Evolutionary conservation across 768 basidiomycete genomes (phyloP).

Genomic region (Agaricus sinodeliciosus): DNA sequence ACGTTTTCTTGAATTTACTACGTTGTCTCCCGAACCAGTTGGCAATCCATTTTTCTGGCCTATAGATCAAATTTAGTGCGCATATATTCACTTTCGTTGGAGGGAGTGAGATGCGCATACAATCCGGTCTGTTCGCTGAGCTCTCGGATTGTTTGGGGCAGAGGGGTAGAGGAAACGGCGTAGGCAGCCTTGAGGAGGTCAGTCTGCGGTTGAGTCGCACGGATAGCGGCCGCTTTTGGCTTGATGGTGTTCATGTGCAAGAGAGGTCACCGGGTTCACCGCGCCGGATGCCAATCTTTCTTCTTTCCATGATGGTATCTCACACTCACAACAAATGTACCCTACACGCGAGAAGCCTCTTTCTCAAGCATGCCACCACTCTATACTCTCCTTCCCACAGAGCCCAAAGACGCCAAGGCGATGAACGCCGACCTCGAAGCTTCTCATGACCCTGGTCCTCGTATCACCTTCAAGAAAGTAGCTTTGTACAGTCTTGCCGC

Average conservation of each 20-base stretch:
- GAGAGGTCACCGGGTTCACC: too few species aligned
- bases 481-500: constrained; percentile 8
- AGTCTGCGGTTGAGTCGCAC: constrained; percentile 20
- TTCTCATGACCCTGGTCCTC: neutral
- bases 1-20: constrained; percentile 18
- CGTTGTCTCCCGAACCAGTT: constrained; percentile 28
- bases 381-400: constrained; percentile 8
- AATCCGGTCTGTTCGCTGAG: constrained; percentile 26
- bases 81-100: neutral
- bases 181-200: constrained; percentile 21
- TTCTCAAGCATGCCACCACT: constrained; percentile 5
- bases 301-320: too few species aligned
- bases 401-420: neutral
- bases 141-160: constrained; percentile 16
- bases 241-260: neutral
- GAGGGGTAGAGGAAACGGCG: constrained; percentile 15
- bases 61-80: constrained; percentile 7
- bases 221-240: constrained; percentile 14
- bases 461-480: constrained; percentile 7
- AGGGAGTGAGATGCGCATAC: constrained; percentile 19
- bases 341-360: too few species aligned
- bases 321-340: too few species aligned
- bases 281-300: too few species aligned
- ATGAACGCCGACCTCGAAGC: neutral
- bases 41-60: constrained; percentile 27